Evolutionary conservation across 768 basidiomycete species (phyloP).

Genomic region (Pleurotus ostreatus): DNA sequence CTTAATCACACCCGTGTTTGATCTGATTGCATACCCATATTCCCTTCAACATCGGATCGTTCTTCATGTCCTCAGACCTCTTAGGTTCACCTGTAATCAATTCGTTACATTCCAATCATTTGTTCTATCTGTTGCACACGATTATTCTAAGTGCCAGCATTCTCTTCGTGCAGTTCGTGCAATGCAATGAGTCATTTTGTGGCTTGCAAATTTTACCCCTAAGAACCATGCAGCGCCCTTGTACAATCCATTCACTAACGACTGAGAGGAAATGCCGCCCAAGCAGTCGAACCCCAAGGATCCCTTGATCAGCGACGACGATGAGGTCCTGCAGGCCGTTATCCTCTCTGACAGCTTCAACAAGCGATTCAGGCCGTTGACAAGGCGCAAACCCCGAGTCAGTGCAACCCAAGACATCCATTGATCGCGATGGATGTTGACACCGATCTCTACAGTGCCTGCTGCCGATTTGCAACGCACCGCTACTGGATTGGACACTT

Average conservation of each 20-base stretch:
- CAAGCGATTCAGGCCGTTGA: conserved; percentile 88
- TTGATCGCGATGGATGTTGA: conserved; percentile 7
- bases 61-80: conserved; percentile 31
- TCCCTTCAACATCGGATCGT: conserved; percentile 46
- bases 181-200: conserved; percentile 9
- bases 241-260: too few species aligned
- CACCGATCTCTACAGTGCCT: conserved; percentile 58
- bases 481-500: conserved; percentile 93
- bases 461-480: conserved; percentile 90
- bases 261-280: conserved; percentile 49
- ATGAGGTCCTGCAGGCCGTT: conserved; percentile 90
- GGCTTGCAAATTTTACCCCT: not conserved
- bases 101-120: conserved; percentile 23
- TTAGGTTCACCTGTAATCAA: conserved; percentile 60
- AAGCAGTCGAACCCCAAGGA: conserved; percentile 56
- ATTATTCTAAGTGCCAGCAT: not conserved
- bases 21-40: conserved; percentile 57
- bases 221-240: too few species aligned
- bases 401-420: conserved; percentile 20
- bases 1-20: conserved; percentile 64
- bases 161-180: conserved; percentile 7
- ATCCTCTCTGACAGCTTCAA: conserved; percentile 97
- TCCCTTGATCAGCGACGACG: conserved; percentile 64
- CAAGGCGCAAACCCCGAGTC: conserved; percentile 81
- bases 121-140: not conserved